These are phyloP conservation scores for Psilocybe sp. DNA, from an alignment of 768 basidiomycete genomes.

Conservation along the genomic window DNA sequence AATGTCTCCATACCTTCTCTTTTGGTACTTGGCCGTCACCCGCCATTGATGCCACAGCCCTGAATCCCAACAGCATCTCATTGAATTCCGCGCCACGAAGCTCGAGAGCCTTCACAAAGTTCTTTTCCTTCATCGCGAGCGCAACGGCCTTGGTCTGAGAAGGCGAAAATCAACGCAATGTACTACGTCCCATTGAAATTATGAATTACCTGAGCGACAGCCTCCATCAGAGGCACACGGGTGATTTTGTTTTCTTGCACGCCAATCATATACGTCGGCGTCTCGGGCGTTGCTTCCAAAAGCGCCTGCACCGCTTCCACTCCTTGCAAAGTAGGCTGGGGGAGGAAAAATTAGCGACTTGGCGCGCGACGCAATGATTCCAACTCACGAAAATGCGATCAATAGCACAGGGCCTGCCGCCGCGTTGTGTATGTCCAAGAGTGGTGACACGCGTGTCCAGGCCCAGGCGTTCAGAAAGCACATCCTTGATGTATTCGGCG, in stretches of 20 bases:
- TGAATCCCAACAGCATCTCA: conserved; percentile 86
- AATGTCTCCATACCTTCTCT: conserved; percentile 35
- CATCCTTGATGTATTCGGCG: conserved; percentile 86
- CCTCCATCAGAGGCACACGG: conserved; percentile 87
- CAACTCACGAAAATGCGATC: conserved; percentile 85
- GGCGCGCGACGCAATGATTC: not conserved
- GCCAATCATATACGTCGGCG: conserved; percentile 97
- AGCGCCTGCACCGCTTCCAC: conserved; percentile 90
- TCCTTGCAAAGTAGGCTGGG: conserved; percentile 92
- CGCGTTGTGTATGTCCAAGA: conserved; percentile 94
- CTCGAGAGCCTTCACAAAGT: conserved; percentile 86
- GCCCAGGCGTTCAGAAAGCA: conserved; percentile 81
- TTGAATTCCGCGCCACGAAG: conserved; percentile 89
- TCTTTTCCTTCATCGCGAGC: conserved; percentile 72
- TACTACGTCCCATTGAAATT: not conserved
- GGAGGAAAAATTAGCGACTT: not conserved
- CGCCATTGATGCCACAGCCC: conserved; percentile 63
- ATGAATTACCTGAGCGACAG: conserved; percentile 86
- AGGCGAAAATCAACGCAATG: not conserved
- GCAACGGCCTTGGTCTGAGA: conserved; percentile 82
- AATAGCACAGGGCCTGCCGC: conserved; percentile 88
- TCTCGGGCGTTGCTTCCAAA: conserved; percentile 80
- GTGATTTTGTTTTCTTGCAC: conserved; percentile 94
- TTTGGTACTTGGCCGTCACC: conserved; percentile 50
- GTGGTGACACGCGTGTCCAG: conserved; percentile 97